Base-by-base conservation (phyloP, 305 asterid species). In the Caryopteris hybrid region DNA sequence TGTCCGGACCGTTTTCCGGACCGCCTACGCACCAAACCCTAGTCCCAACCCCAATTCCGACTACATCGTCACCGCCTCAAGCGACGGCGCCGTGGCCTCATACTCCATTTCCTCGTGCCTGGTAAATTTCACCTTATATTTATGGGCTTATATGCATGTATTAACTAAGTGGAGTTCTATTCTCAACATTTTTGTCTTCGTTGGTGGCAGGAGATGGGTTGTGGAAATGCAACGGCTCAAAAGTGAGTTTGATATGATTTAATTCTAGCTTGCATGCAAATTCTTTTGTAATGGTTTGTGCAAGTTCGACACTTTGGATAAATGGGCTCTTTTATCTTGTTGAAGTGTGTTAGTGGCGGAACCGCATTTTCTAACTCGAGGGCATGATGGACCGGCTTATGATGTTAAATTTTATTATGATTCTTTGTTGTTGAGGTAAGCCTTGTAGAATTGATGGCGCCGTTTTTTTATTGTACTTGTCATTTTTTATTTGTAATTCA, bases 311-410 rank as follows among this genome's bases (percentile, higher is more conserved):
- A 25, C 52, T 65, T 45, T 61, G 45, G 34, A 36, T 67, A 16
- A 58, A 23, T 41, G 64, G 29, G 18, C 56, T 41, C n/a, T 61
- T 61, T 45, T 75, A 59, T 78, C 71, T 72, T 39, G 58, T 71
- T 78, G 82, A 71, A 90, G 98, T 70, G 83, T 81, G 83, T 27
- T 78, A 43, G 80, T 74, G 78, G 89, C 94, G 58, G 96, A 88
- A 67, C 95, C 97, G 5, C 47, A 79, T 36, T 80, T 80, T 75
- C 64, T 81, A 75, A 79, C 84, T 43, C 87, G 80, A 80, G 98
- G 95, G 74, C 97, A 93, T 67, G 87, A 86, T 65, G 98, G 97
- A 16, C 96, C 98, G 45, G 96, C 91, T 75, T 92, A 92, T 81
- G 98, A 90, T 86, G 90, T 92, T 65, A 86, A 80, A 62, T 93